Evolutionary conservation across 257 asterid genomes (phyloP).

Genomic region (Echites panduratus): DNA sequence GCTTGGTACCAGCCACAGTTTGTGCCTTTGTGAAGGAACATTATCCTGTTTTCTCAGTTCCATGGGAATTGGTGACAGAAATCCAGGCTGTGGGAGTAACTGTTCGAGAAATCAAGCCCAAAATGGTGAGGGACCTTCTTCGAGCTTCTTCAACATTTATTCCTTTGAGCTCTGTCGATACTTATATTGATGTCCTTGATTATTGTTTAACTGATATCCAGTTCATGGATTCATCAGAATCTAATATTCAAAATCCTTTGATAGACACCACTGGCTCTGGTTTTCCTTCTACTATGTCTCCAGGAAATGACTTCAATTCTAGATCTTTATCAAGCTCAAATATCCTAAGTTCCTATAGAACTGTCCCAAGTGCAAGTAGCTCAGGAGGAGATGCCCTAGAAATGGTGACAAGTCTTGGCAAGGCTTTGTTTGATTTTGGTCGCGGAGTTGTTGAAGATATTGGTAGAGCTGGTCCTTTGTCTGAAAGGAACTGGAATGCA

Average conservation of each 20-base stretch:
- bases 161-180: constrained; percentile 61
- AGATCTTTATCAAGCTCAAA: constrained; percentile 35
- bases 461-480: constrained; percentile 60
- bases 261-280: constrained; percentile 33
- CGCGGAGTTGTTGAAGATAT: constrained; percentile 96
- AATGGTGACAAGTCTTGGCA: constrained; percentile 83
- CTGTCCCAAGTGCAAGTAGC: constrained; percentile 41
- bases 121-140: constrained; percentile 91
- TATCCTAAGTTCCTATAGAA: constrained; percentile 33
- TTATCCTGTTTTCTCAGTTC: constrained; percentile 95
- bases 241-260: constrained; percentile 26
- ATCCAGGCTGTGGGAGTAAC: constrained; percentile 76
- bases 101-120: constrained; percentile 83
- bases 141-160: constrained; percentile 62
- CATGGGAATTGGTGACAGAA: constrained; percentile 93
- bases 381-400: constrained; percentile 96
- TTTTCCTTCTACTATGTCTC: constrained; percentile 27
- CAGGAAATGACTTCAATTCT: constrained; percentile 32
- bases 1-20: constrained; percentile 78
- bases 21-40: constrained; percentile 93
- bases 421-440: constrained; percentile 87
- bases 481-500: constrained; percentile 39
- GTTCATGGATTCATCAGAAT: constrained; percentile 38
- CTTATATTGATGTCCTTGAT: constrained; percentile 82
- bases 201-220: constrained; percentile 88